A percentile compares a stretch with the other conserved stretches of the same genome.
Evolutionary conservation across 2,329 filamentous ascomycete species (phyloP).

Genomic region (Verticillium dahliae): DNA sequence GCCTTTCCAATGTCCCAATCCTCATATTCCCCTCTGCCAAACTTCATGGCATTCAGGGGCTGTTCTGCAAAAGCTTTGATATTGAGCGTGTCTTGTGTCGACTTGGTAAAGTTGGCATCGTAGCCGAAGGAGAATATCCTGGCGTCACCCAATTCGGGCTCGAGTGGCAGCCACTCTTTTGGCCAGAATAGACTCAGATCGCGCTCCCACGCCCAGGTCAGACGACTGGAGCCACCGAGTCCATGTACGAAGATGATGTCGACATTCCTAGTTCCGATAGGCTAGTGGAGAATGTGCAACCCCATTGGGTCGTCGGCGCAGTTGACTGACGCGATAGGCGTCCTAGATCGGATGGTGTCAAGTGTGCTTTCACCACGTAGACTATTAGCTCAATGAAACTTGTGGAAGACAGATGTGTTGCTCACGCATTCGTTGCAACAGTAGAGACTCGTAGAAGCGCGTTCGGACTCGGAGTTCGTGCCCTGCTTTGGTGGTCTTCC

Average conservation of each 20-base stretch:
- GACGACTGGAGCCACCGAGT: slow-evolving; percentile 26
- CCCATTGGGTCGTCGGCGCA: too few species aligned
- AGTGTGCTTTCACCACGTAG: too few species aligned
- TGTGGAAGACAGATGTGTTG: too few species aligned
- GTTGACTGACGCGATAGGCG: too few species aligned
- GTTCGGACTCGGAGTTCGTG: too few species aligned
- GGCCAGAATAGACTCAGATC: slow-evolving; percentile 27
- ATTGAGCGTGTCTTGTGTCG: slow-evolving; percentile 18
- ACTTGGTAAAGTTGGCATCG: slow-evolving; percentile 17
- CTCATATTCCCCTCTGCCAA: slow-evolving; percentile 1
- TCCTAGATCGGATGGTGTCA: too few species aligned
- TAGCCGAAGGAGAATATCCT: slow-evolving; percentile 29
- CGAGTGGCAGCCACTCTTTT: slow-evolving; percentile 17
- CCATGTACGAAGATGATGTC: slow-evolving; percentile 33
- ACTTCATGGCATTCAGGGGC: slow-evolving; percentile 11
- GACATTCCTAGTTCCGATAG: too few species aligned
- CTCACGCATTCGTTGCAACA: too few species aligned
- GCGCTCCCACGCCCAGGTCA: slow-evolving; percentile 24
- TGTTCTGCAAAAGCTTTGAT: slow-evolving; percentile 24
- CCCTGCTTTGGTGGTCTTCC: too few species aligned
- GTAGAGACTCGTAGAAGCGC: too few species aligned
- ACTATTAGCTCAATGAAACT: too few species aligned
- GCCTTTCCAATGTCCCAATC: slow-evolving; percentile 17
- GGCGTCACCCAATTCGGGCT: slow-evolving; percentile 21
- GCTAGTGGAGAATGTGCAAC: too few species aligned